A percentile compares a stretch with the other conserved stretches of the same genome.
phyloP scores from a whole-genome alignment of 495 filamentous ascomycete species.

The Neurospora sp. region DNA sequence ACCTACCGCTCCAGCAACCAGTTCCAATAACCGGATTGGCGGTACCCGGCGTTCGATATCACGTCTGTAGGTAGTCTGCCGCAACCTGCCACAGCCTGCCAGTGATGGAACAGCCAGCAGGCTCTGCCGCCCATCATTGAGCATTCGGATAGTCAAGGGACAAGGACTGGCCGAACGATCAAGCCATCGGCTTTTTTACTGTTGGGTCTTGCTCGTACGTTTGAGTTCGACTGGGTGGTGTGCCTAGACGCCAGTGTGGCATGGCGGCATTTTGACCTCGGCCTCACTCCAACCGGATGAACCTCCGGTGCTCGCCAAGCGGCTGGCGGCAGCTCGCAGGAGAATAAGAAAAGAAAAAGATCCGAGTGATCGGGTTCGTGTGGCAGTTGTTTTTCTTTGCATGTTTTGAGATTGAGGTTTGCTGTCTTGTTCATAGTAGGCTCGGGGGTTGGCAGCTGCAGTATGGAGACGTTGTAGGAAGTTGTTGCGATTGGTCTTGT shows the following conservation, averaged over 20 bases:
- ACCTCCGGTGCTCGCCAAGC: not conserved
- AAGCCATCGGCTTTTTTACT: too few relatives aligned
- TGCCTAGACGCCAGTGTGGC: not conserved
- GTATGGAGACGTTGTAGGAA: not conserved
- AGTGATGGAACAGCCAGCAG: not conserved
- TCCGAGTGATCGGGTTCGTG: not conserved
- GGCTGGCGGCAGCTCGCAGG: not conserved
- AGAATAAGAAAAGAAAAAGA: not conserved
- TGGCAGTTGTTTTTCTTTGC: not conserved
- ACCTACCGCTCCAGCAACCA: not conserved
- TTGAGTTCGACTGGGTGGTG: too few relatives aligned
- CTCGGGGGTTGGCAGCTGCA: not conserved
- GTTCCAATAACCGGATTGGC: not conserved
- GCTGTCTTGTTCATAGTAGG: not conserved
- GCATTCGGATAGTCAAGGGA: too few relatives aligned
- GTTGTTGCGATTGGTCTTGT: not conserved
- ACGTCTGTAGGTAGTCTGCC: not conserved
- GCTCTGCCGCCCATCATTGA: too few relatives aligned
- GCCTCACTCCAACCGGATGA: not conserved
- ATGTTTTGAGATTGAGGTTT: not conserved
- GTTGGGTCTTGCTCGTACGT: too few relatives aligned
- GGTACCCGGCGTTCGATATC: not conserved
- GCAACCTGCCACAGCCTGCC: not conserved
- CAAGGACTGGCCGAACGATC: too few relatives aligned
- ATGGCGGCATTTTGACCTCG: not conserved